Evolutionary conservation across 2,329 filamentous ascomycete genomes (phyloP), one percentile per base, ranked within the genome.

Genomic region (Epichloe amarillans): DNA sequence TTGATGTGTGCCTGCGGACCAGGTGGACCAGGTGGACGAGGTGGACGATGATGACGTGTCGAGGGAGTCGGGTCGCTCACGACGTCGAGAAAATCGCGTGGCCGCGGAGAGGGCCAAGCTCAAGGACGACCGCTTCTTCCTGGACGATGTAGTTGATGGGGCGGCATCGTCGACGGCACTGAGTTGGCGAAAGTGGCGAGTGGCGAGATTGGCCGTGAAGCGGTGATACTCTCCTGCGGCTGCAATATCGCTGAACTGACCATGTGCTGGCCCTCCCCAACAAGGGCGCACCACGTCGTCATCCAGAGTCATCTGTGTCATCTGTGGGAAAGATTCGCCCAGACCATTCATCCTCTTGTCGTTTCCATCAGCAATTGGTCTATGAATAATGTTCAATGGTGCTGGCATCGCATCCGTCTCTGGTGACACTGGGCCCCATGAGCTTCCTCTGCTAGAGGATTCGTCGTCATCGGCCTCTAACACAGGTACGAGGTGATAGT

Each of bases 181-280:
- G 37, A 36, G 30, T 17, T 47, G 49, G 6, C 43, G 35, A 30
- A 49, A 42, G 11, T 50, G 23, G 21, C n/a, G 35, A 44, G 55
- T 56, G 17, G 66, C 66, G 26, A 69, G 56, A 47, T 62, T 60
- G 17, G 59, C 59, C 15, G 65, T 59, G 46, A 69, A 61, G 8
- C 59, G 60, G 50, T 69, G 66, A 35, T 69, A 69, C 41, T 67
- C 66, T 42, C 60, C 61, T 2, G 65, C 61, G 4, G 61, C 60
- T 46, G 60, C 60, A 19, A 53, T 54, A 49, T 67, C 65, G 47
- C 57, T 62, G 19, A 65, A 63, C 40, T 64, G 60, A 43, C 55
- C 60, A 47, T 61, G 57, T 0, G 51, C 43, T 7, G 54, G 50
- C n/a, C 58, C 55, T 57, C 54, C 54, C 58, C 54, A 57, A 11